Evolutionary conservation across 2,329 filamentous ascomycete species (phyloP).

Genomic region (Aspergillus costaricaensis): DNA sequence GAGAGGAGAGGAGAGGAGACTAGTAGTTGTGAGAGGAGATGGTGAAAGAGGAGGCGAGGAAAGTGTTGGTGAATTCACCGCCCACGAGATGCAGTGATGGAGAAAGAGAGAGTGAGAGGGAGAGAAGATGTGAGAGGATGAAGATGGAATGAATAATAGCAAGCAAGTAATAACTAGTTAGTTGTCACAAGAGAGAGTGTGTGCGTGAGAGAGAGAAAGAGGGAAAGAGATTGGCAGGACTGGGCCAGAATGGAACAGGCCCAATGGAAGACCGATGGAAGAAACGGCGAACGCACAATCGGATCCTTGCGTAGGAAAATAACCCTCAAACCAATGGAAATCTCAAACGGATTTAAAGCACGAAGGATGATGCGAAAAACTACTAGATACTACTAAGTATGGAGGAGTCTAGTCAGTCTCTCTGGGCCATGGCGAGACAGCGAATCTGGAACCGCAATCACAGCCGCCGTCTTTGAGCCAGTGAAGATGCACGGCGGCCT

Average conservation of each 20-base stretch:
- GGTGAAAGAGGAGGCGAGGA: not conserved
- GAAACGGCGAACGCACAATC: constrained; percentile 1
- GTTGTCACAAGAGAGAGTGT: not conserved
- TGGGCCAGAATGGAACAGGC: not conserved
- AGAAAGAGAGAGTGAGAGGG: not conserved
- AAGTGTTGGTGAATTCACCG: not conserved
- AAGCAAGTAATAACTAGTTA: too few species aligned
- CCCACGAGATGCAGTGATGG: not conserved
- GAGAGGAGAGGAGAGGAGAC: not conserved
- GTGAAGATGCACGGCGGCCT: constrained; percentile 29
- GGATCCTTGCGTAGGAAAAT: not conserved
- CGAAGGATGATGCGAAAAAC: not conserved
- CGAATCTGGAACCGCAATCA: constrained; percentile 2
- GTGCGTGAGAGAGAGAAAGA: not conserved
- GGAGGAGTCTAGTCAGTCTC: too few species aligned
- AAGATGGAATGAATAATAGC: too few species aligned
- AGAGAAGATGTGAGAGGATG: not conserved
- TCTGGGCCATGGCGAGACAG: not conserved
- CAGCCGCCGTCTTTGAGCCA: constrained; percentile 4
- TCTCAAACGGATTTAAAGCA: not conserved
- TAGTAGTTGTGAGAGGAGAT: not conserved
- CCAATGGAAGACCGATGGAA: constrained; percentile 8
- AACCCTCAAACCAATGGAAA: not conserved
- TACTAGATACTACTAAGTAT: not conserved
- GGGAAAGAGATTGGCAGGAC: constrained; percentile 1